These are phyloP conservation scores for Xylaria longipes DNA, from an alignment of 495 filamentous ascomycete species.

Conservation along the genomic window DNA sequence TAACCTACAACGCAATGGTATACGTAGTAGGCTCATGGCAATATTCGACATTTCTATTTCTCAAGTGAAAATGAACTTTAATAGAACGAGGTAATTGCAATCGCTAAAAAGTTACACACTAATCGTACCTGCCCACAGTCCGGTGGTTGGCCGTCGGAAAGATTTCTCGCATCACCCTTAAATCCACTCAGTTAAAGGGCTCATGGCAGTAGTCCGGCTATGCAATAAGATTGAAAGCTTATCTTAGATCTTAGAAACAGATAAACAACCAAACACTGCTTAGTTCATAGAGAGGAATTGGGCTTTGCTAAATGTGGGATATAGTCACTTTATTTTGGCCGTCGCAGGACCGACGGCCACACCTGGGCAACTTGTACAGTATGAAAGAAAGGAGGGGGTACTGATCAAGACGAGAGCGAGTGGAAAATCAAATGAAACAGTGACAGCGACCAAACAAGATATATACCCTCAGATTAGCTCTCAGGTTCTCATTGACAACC, in stretches of 20 bases:
- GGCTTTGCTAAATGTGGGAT: not conserved
- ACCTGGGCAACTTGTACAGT: not conserved
- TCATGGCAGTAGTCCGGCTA: not conserved
- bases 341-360: not conserved
- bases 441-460: slow-evolving; percentile 15
- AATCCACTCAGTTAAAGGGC: not conserved
- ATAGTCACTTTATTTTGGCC: not conserved
- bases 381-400: not conserved
- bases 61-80: too few species aligned
- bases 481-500: slow-evolving; percentile 65
- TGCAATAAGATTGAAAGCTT: not conserved
- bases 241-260: not conserved
- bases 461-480: slow-evolving; percentile 67
- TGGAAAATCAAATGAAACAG: not conserved
- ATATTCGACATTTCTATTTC: too few species aligned
- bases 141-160: too few species aligned
- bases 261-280: not conserved
- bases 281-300: not conserved
- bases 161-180: not conserved
- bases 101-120: too few species aligned
- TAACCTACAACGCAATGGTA: too few species aligned
- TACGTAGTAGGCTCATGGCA: too few species aligned
- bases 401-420: not conserved
- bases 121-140: too few species aligned
- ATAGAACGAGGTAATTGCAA: too few species aligned